phyloP scores from a whole-genome alignment of 176 grass and related monocot species.

The Eragrostis curvula region DNA sequence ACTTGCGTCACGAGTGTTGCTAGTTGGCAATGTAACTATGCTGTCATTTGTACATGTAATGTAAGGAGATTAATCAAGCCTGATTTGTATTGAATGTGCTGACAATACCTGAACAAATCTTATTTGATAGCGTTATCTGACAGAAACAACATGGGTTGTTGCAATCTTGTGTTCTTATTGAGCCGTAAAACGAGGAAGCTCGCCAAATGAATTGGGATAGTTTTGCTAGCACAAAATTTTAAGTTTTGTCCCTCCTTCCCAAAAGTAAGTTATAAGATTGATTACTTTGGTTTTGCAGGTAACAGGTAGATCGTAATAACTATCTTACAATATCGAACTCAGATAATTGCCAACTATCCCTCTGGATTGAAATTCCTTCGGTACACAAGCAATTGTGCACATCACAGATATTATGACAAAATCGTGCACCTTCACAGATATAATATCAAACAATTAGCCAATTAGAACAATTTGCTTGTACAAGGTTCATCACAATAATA shows the following conservation, averaged over 20 bases:
- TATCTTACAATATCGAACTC: not conserved
- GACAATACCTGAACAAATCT: not conserved
- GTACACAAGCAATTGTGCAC: not conserved
- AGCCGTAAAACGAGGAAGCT: not conserved
- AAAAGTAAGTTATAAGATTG: too few relatives aligned
- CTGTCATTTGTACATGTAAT: not conserved
- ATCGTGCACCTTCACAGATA: too few relatives aligned
- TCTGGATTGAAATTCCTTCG: not conserved
- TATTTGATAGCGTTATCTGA: not conserved
- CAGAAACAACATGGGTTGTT: not conserved
- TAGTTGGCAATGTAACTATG: not conserved
- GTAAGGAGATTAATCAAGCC: not conserved
- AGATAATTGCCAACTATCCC: not conserved
- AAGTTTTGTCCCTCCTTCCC: too few relatives aligned
- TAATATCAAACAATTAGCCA: not conserved
- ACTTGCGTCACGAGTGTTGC: not conserved
- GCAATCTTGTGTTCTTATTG: too few relatives aligned
- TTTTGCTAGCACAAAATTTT: too few relatives aligned
- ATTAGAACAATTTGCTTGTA: constrained; percentile 16
- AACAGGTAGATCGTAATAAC: not conserved
- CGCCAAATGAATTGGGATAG: not conserved
- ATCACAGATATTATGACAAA: too few relatives aligned
- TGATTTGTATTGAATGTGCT: not conserved
- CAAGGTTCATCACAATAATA: constrained; percentile 18
- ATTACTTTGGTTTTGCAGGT: not conserved